Percentiles rank a stretch among this genome's conserved stretches.
These are phyloP conservation scores for Globisporangium apiculatum DNA, from an alignment of 352 stramenopile genomes.

Conservation along the genomic window DNA sequence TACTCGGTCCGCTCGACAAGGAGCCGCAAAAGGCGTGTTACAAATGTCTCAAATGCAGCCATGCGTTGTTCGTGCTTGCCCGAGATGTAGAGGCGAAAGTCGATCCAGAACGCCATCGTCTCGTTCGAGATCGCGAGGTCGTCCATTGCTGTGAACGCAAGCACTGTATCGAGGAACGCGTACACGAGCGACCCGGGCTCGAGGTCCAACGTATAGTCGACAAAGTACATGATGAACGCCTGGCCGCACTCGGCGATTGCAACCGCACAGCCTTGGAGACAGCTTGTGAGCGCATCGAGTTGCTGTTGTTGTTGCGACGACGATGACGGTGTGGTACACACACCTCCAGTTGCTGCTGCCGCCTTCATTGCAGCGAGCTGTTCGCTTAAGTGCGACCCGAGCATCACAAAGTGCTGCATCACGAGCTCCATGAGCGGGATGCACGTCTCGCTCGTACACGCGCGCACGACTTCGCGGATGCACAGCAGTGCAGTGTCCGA, in stretches of 20 bases:
- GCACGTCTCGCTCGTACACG: constrained; percentile 42
- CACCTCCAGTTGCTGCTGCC: not conserved
- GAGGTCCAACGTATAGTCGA: constrained; percentile 64
- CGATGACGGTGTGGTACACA: no score
- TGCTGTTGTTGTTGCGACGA: no score
- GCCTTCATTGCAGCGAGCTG: constrained; percentile 19
- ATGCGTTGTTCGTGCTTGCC: constrained; percentile 74
- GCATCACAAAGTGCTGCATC: constrained; percentile 71
- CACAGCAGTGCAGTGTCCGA: constrained; percentile 45
- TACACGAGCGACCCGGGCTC: constrained; percentile 59
- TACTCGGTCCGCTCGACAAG: constrained; percentile 66
- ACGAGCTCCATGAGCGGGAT: constrained; percentile 72
- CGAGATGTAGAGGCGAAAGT: constrained; percentile 66
- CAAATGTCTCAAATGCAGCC: constrained; percentile 60
- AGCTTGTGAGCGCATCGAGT: constrained; percentile 1
- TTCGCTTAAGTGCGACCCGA: constrained; percentile 53
- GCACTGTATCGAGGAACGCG: constrained; percentile 63
- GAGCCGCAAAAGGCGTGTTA: constrained; percentile 60
- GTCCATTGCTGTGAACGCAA: constrained; percentile 60
- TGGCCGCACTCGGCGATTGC: constrained; percentile 72
- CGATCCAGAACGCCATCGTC: constrained; percentile 82
- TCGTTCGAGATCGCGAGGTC: constrained; percentile 67
- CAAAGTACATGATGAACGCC: constrained; percentile 71
- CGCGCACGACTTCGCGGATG: constrained; percentile 63
- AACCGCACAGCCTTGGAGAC: constrained; percentile 38